phyloP scores from a whole-genome alignment of 805 yeast genomes.

The Wickerhamomyces strasburgensis region DNA sequence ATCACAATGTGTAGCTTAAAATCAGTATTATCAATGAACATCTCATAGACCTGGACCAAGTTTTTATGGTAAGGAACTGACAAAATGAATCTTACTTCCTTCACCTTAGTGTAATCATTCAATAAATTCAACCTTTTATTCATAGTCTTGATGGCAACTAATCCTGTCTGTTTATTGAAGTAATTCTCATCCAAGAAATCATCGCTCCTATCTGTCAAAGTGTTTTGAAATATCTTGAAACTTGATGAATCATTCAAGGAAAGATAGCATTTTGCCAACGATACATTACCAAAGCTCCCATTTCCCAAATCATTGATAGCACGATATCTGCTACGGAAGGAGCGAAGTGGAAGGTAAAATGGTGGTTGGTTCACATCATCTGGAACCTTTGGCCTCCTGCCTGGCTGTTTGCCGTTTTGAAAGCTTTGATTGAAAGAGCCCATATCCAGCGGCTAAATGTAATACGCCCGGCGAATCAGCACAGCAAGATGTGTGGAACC shows the following conservation, averaged over 20 bases:
- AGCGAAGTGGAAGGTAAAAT: slow-evolving; percentile 37
- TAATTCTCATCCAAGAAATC: slow-evolving; percentile 27
- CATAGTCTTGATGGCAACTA: slow-evolving; percentile 83
- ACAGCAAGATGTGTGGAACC: too few relatives aligned
- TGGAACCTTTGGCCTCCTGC: slow-evolving; percentile 29
- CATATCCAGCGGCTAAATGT: not conserved
- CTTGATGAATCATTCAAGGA: slow-evolving; percentile 14
- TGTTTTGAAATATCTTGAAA: slow-evolving; percentile 25
- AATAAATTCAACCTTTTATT: slow-evolving; percentile 46
- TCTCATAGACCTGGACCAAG: slow-evolving; percentile 70
- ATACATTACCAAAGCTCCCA: slow-evolving; percentile 74
- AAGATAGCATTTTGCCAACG: slow-evolving; percentile 48
- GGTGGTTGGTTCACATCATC: slow-evolving; percentile 37
- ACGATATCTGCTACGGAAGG: slow-evolving; percentile 41
- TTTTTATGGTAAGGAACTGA: slow-evolving; percentile 67
- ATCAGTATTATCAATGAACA: slow-evolving; percentile 62
- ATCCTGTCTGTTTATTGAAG: slow-evolving; percentile 29
- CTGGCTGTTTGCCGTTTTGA: too few relatives aligned
- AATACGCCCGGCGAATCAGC: too few relatives aligned
- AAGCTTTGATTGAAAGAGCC: too few relatives aligned
- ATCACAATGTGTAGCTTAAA: slow-evolving; percentile 72
- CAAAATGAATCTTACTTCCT: slow-evolving; percentile 64
- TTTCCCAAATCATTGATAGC: slow-evolving; percentile 54
- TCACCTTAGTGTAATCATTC: slow-evolving; percentile 52
- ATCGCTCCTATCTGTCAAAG: slow-evolving; percentile 42